These are phyloP conservation scores for Diaporthe australafricana DNA, from an alignment of 2,329 filamentous ascomycete species.

Conservation along the genomic window DNA sequence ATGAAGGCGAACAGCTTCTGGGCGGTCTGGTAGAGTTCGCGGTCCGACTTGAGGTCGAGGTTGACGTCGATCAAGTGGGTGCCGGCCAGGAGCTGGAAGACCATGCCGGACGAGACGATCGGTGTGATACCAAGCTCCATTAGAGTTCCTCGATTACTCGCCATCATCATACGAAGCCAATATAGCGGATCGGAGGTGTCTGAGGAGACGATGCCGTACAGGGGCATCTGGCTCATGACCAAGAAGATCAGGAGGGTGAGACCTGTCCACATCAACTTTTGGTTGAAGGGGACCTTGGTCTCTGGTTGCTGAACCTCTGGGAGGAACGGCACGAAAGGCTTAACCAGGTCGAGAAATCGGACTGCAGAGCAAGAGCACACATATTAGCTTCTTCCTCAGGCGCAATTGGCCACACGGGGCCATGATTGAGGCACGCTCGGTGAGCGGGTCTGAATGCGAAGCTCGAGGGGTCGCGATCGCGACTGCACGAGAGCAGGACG, in stretches of 20 bases:
- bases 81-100: slow-evolving; percentile 99
- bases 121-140: slow-evolving; percentile 98
- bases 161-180: slow-evolving; percentile 99
- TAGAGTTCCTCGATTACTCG: slow-evolving; percentile 95
- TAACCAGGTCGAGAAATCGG: slow-evolving; percentile 99
- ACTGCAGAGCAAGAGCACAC: slow-evolving; percentile 64
- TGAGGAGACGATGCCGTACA: slow-evolving; percentile 99
- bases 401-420: slow-evolving; percentile 23
- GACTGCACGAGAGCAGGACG: slow-evolving; percentile 27
- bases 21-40: slow-evolving; percentile 99
- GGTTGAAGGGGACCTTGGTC: slow-evolving; percentile 99
- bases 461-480: slow-evolving; percentile 26
- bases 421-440: slow-evolving; percentile 34
- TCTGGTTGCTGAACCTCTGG: slow-evolving; percentile 99
- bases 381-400: slow-evolving; percentile 39
- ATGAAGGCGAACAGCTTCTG: slow-evolving; percentile 99
- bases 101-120: slow-evolving; percentile 99
- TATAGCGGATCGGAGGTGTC: slow-evolving; percentile 98
- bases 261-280: slow-evolving; percentile 95
- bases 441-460: slow-evolving; percentile 23
- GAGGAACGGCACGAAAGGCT: slow-evolving; percentile 99
- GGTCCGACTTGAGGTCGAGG: slow-evolving; percentile 99
- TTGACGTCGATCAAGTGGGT: slow-evolving; percentile 99
- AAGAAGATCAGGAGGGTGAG: slow-evolving; percentile 97
- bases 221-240: slow-evolving; percentile 99